phyloP scores from a whole-genome alignment of 176 grass and related monocot species.

The Rhynchospora breviuscula region DNA sequence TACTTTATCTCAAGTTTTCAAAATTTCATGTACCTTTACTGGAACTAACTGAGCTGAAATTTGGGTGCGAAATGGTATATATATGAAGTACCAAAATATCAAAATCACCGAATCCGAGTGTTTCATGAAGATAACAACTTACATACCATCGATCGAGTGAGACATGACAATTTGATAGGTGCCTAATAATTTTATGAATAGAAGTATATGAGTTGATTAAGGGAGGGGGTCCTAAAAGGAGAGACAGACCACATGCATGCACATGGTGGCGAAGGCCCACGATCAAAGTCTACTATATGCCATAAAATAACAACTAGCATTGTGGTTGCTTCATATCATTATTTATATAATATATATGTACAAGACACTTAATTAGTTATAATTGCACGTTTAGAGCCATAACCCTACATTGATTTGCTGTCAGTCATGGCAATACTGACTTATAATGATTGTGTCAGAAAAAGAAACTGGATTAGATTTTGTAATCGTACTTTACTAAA shows the following conservation, averaged over 20 bases:
- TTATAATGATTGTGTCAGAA: not conserved
- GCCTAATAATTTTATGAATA: not conserved
- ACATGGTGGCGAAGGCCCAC: conserved; percentile 64
- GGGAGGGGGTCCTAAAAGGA: conserved; percentile 26
- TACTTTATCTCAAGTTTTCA: not conserved
- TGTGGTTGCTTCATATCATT: conserved; percentile 1
- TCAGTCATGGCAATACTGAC: not conserved
- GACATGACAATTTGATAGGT: not conserved
- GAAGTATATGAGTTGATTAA: not conserved
- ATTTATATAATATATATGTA: not conserved
- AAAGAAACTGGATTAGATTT: not conserved
- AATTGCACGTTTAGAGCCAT: not conserved
- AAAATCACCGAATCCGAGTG: not conserved
- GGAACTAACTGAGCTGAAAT: not conserved
- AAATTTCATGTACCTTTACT: not conserved
- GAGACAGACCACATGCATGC: conserved; percentile 74
- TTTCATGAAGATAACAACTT: not conserved
- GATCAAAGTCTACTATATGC: conserved; percentile 18
- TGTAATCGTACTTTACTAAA: not conserved
- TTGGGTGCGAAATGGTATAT: not conserved
- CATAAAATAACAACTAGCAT: not conserved
- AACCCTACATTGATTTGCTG: not conserved
- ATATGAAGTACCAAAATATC: not conserved
- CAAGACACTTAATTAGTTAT: not conserved
- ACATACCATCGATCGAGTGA: not conserved